Evolutionary conservation across 352 stramenopile species (phyloP), one percentile per base, ranked within the genome.

Genomic region (Phytophthora cactorum): DNA sequence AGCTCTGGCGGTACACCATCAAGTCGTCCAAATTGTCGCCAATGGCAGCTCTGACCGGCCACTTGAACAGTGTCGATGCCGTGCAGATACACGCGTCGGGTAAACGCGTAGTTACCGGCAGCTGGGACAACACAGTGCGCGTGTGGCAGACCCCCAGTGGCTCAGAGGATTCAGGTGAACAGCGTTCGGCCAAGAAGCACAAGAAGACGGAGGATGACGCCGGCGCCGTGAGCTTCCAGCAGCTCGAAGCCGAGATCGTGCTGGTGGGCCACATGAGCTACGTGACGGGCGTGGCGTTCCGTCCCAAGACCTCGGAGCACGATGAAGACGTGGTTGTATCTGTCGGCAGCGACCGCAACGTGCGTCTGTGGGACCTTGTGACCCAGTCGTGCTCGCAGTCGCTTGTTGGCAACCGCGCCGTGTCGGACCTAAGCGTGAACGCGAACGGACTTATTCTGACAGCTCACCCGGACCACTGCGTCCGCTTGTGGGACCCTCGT

Each of bases 41-140:
- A 0, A 44, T 91, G 27, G 82, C 82, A 22, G 77, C 81, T 46
- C 63, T 91, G 28, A 88, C 75, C 11, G 86, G 88, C 12, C 88
- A 96, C 70, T 70, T 91, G 46, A 96, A 96, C 78, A 93, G 84
- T 65, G 82, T 96, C 17, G 86, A 96, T 68, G 70, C 81, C 0
- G 74, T 96, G 31, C 52, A 67, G 14, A 47, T 82, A 55, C 60
- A 78, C 43, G 41, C 54, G n/a, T 68, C 73, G 3, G 63, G 57
- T 7, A 64, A 82, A 17, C 72, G 83, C n/a, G 79, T 88, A 22
- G 47, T 89, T 36, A 92, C 84, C 2, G 88, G 83, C 41, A 91
- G 82, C 46, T 96, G 88, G 88, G 88, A 96, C 68, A 93, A 94
- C 69, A 94, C 86, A 8, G 86, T 96, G 56, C 84, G 88, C 7